phyloP scores from a whole-genome alignment of 2,329 filamentous ascomycete genomes.

The Trichophyton simii region DNA sequence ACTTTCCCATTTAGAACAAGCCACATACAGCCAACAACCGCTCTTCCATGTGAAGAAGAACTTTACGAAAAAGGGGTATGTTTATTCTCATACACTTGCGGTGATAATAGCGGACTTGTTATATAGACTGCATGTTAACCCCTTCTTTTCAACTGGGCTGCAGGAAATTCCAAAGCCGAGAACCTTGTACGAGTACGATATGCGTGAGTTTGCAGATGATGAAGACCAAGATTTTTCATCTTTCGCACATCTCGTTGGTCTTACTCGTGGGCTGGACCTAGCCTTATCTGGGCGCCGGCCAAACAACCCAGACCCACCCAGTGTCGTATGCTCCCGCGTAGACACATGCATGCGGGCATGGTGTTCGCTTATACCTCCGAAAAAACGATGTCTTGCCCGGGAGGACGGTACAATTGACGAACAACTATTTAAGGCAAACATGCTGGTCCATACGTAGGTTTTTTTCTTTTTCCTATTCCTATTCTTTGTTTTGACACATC shows the following conservation, averaged over 20 bases:
- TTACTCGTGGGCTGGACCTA: constrained; percentile 16
- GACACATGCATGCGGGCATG: constrained; percentile 29
- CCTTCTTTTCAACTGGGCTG: constrained; percentile 1
- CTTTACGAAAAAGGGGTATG: constrained; percentile 21
- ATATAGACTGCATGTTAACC: neutral
- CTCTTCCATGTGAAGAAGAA: constrained; percentile 24
- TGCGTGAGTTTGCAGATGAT: constrained; percentile 20
- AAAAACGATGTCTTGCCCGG: constrained; percentile 29
- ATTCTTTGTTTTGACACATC: neutral
- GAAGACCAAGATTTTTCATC: constrained; percentile 21
- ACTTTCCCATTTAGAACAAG: constrained; percentile 16
- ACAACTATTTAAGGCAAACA: constrained; percentile 76
- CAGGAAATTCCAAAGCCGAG: constrained; percentile 19
- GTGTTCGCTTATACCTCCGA: constrained; percentile 27
- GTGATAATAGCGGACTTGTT: neutral
- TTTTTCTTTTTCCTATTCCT: neutral
- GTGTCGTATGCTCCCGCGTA: constrained; percentile 17
- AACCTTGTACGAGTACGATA: constrained; percentile 23
- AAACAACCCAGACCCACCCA: constrained; percentile 11
- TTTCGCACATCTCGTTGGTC: constrained; percentile 24
- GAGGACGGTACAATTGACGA: constrained; percentile 41
- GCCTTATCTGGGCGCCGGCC: constrained; percentile 16
- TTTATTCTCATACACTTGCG: neutral
- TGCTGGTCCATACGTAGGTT: constrained; percentile 45
- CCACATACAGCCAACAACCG: constrained; percentile 16